Conservation (phyloP, 1,284 basidiomycete genomes). For the Austropuccinia psidii region DNA sequence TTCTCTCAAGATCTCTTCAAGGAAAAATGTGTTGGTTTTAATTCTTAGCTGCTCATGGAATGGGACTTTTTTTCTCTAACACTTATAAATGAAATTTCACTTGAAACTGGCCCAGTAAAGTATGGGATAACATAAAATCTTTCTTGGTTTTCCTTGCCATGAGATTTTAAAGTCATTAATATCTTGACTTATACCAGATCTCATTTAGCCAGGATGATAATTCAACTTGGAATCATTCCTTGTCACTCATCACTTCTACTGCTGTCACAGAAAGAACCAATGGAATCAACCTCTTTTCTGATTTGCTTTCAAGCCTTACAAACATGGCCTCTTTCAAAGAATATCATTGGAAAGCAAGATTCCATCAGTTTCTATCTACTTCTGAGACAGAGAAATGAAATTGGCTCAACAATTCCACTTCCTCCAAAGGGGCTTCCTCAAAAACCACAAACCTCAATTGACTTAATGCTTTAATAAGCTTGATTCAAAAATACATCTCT, state of each 20-base stretch:
- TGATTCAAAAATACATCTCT: conserved; percentile 26
- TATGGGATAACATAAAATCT: too few relatives aligned
- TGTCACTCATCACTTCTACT: conserved; percentile 2
- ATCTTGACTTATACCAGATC: too few relatives aligned
- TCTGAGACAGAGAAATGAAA: conserved; percentile 21
- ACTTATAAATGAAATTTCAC: too few relatives aligned
- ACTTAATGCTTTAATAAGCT: background rate
- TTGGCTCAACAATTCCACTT: conserved; percentile 2
- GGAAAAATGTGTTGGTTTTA: too few relatives aligned
- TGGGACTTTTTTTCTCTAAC: too few relatives aligned
- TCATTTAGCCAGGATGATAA: too few relatives aligned
- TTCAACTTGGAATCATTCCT: conserved; percentile 20
- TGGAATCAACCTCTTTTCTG: conserved; percentile 11
- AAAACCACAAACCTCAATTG: conserved; percentile 6
- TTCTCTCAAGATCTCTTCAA: too few relatives aligned
- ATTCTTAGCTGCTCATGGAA: too few relatives aligned
- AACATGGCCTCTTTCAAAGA: conserved; percentile 17
- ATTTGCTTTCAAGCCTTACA: conserved; percentile 24
- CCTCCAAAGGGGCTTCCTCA: conserved; percentile 12
- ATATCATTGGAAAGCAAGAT: conserved; percentile 12
- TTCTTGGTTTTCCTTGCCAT: too few relatives aligned
- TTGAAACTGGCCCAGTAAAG: too few relatives aligned
- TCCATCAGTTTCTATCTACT: conserved; percentile 19
- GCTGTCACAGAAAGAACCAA: conserved; percentile 28
- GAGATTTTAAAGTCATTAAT: too few relatives aligned